These are phyloP conservation scores for Kwoniella shandongensis DNA, from an alignment of 768 basidiomycete genomes.

Conservation along the genomic window DNA sequence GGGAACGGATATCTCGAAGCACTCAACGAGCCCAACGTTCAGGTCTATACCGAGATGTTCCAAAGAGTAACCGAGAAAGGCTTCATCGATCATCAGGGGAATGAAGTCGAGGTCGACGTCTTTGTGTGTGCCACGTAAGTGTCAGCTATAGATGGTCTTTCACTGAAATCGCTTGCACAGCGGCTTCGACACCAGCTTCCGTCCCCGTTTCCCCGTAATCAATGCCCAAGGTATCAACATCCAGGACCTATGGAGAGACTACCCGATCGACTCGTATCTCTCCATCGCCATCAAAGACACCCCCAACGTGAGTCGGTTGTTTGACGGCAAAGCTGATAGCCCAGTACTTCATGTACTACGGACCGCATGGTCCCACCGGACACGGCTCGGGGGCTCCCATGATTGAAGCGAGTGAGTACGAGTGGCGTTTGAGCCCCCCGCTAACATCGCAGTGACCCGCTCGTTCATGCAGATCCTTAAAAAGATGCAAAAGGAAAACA, in stretches of 20 bases:
- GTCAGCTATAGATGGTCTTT: not conserved
- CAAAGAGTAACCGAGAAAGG: constrained; percentile 23
- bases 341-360: constrained; percentile 21
- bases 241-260: constrained; percentile 61
- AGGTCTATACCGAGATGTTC: constrained; percentile 12
- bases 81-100: constrained; percentile 20
- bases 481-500: constrained; percentile 65
- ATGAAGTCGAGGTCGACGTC: constrained; percentile 30
- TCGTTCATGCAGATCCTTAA: constrained; percentile 49
- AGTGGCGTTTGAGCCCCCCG: too few relatives aligned
- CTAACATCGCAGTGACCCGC: constrained; percentile 6
- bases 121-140: constrained; percentile 30
- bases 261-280: constrained; percentile 62
- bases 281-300: constrained; percentile 64
- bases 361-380: constrained; percentile 31
- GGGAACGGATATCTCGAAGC: constrained; percentile 38
- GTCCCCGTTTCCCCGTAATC: constrained; percentile 58
- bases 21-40: constrained; percentile 20
- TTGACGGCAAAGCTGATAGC: not conserved
- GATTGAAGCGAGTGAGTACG: constrained; percentile 22
- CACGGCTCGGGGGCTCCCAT: constrained; percentile 33
- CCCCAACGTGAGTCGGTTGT: constrained; percentile 58
- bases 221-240: constrained; percentile 61
- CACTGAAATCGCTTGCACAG: not conserved
- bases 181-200: constrained; percentile 31